These are phyloP conservation scores for Aspergillus puulaauensis DNA, from an alignment of 2,329 filamentous ascomycete genomes.

Conservation along the genomic window DNA sequence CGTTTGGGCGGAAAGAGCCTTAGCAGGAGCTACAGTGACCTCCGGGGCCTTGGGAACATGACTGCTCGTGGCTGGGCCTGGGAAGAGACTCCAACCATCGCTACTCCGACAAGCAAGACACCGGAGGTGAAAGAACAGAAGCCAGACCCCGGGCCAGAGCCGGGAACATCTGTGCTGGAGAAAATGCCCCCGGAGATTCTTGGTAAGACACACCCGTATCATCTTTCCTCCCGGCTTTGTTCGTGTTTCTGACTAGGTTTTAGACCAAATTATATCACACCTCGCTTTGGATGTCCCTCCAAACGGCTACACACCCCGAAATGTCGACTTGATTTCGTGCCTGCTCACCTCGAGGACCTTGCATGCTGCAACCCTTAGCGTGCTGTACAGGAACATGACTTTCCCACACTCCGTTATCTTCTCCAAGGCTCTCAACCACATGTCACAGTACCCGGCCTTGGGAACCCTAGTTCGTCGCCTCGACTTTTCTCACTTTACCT, in stretches of 20 bases:
- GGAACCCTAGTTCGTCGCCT: conserved; percentile 75
- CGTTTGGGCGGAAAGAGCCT: conserved; percentile 43
- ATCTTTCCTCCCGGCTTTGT: not conserved
- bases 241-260: conserved; percentile 7
- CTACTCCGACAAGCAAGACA: conserved; percentile 18
- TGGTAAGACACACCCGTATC: conserved; percentile 51
- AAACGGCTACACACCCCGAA: conserved; percentile 74
- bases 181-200: conserved; percentile 69
- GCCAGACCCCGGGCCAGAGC: conserved; percentile 27
- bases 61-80: conserved; percentile 44
- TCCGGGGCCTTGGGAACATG: conserved; percentile 35
- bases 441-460: conserved; percentile 65
- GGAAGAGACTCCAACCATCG: conserved; percentile 30
- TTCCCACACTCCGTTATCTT: conserved; percentile 82
- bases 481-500: conserved; percentile 85
- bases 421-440: conserved; percentile 73
- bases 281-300: conserved; percentile 71
- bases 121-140: conserved; percentile 17
- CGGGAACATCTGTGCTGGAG: conserved; percentile 58
- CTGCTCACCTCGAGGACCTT: conserved; percentile 73
- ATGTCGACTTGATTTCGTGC: conserved; percentile 74
- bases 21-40: conserved; percentile 46
- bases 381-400: conserved; percentile 76
- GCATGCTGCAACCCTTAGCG: conserved; percentile 70
- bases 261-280: conserved; percentile 72